Conservation (phyloP, 2,329 filamentous ascomycete species). For the Aspergillus melleus region DNA sequence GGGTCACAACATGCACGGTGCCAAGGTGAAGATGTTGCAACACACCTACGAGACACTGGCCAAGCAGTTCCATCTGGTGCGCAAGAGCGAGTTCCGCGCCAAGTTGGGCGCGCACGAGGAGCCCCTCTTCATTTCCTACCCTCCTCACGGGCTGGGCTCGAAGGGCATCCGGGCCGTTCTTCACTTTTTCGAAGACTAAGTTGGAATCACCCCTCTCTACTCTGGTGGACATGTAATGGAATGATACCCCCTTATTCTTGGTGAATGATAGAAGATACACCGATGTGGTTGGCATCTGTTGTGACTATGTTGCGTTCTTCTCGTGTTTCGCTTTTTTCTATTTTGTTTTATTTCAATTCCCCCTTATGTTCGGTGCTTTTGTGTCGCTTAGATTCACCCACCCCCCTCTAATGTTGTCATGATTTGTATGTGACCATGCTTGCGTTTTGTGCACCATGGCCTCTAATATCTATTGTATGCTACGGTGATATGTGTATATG, state of each 20-base stretch:
- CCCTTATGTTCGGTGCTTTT: slow-evolving; percentile 2
- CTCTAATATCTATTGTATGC: neutral
- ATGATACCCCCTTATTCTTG: neutral
- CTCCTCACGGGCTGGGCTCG: slow-evolving; percentile 78
- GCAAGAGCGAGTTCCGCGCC: slow-evolving; percentile 85
- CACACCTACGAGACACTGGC: slow-evolving; percentile 80
- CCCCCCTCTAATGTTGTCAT: neutral
- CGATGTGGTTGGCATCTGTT: neutral
- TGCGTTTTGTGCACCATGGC: neutral
- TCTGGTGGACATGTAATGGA: neutral
- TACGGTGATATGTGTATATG: neutral
- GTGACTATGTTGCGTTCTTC: neutral
- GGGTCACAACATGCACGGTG: slow-evolving; percentile 77
- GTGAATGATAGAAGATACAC: neutral
- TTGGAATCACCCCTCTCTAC: neutral
- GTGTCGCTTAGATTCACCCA: neutral
- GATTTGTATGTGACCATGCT: neutral
- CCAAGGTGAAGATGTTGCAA: slow-evolving; percentile 77
- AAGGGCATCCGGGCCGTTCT: slow-evolving; percentile 81
- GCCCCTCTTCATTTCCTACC: slow-evolving; percentile 86
- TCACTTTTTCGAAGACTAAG: slow-evolving; percentile 76
- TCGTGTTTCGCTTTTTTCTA: neutral
- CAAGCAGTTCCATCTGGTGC: slow-evolving; percentile 76
- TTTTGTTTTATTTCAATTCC: slow-evolving; percentile 1
- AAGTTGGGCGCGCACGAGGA: slow-evolving; percentile 87